phyloP scores from a whole-genome alignment of 257 asterid species.

The Paraleonurus japonicus region DNA sequence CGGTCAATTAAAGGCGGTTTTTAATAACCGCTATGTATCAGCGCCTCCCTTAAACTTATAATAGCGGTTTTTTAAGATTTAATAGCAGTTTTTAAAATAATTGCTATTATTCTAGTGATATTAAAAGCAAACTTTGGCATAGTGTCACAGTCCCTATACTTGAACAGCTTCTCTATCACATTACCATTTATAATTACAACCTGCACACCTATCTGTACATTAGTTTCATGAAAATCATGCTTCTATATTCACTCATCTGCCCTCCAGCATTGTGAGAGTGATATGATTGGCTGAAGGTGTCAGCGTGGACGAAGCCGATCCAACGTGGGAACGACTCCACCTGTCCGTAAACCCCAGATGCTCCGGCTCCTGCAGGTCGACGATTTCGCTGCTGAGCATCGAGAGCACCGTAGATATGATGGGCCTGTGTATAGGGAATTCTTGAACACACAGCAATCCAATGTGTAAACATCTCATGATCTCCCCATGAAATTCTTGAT shows the following conservation, averaged over 20 bases:
- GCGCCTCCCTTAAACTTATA: too few species aligned
- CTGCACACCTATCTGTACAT: too few species aligned
- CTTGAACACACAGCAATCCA: slow-evolving; percentile 39
- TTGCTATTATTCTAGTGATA: too few species aligned
- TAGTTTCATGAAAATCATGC: too few species aligned
- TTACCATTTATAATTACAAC: too few species aligned
- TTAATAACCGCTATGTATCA: too few species aligned
- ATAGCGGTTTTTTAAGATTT: too few species aligned
- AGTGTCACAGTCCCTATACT: too few species aligned
- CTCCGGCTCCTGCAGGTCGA: slow-evolving; percentile 30
- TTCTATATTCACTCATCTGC: slow-evolving; percentile 15
- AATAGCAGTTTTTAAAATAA: too few species aligned
- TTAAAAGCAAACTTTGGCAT: too few species aligned
- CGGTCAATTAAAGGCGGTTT: too few species aligned
- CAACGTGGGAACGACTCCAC: slow-evolving; percentile 25
- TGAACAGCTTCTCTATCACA: too few species aligned
- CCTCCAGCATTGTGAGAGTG: slow-evolving; percentile 27
- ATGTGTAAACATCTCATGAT: slow-evolving; percentile 35
- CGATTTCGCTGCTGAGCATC: slow-evolving; percentile 44
- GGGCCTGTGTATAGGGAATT: slow-evolving; percentile 32
- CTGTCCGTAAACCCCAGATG: slow-evolving; percentile 31
- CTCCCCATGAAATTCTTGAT: slow-evolving; percentile 1
- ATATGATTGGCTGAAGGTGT: slow-evolving; percentile 18
- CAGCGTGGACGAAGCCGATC: slow-evolving; percentile 16
- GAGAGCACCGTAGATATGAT: slow-evolving; percentile 27